Conservation (phyloP, 495 filamentous ascomycete genomes). For the Penicillium macrosclerotiorum region DNA sequence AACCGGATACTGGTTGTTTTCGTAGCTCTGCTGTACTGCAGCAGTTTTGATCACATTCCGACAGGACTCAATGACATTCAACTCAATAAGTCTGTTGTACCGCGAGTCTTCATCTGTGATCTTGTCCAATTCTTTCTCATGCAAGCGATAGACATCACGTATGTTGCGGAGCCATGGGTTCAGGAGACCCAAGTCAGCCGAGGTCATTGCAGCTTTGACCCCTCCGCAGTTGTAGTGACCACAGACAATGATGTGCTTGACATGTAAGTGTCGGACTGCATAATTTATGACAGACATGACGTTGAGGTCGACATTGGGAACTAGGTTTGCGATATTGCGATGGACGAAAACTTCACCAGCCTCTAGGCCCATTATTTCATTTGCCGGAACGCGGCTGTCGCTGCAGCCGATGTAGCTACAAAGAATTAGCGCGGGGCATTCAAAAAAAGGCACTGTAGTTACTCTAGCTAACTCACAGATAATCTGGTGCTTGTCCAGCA, state of each 20-base stretch:
- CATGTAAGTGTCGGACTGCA: slow-evolving; percentile 67
- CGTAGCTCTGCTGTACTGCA: slow-evolving; percentile 61
- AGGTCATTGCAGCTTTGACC: slow-evolving; percentile 61
- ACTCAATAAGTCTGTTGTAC: slow-evolving; percentile 58
- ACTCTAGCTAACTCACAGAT: slow-evolving; percentile 57
- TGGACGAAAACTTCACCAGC: slow-evolving; percentile 88
- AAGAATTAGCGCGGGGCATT: not conserved
- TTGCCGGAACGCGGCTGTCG: slow-evolving; percentile 81
- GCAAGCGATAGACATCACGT: slow-evolving; percentile 54
- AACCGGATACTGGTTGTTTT: slow-evolving; percentile 58
- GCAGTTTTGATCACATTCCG: slow-evolving; percentile 57
- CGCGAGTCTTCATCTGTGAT: slow-evolving; percentile 44
- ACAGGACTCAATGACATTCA: slow-evolving; percentile 65
- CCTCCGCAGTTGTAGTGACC: slow-evolving; percentile 82
- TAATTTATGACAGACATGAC: slow-evolving; percentile 74
- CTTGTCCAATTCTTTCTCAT: slow-evolving; percentile 43
- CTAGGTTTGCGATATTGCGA: slow-evolving; percentile 88
- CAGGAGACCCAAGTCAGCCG: slow-evolving; percentile 64
- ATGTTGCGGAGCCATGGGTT: slow-evolving; percentile 79
- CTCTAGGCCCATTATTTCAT: slow-evolving; percentile 72
- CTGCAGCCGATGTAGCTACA: slow-evolving; percentile 71
- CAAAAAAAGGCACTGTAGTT: not conserved
- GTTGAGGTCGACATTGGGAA: slow-evolving; percentile 71
- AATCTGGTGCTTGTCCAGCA: slow-evolving; percentile 64
- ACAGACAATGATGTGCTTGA: slow-evolving; percentile 79